Base-by-base conservation (phyloP, 1,284 basidiomycete species). In the Sphagnurus paluster region DNA sequence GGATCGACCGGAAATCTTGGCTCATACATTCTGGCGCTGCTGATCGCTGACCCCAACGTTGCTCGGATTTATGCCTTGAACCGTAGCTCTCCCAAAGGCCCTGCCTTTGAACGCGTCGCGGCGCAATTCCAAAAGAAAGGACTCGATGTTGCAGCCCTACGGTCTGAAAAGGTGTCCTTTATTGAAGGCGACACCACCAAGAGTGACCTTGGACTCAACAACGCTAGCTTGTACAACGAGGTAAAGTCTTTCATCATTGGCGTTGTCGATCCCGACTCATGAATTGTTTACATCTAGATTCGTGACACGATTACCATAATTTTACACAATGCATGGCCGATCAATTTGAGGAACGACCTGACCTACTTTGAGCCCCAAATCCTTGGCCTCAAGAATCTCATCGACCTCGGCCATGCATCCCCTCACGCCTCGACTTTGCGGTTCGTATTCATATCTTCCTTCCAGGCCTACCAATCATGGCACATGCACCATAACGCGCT, bases 1-100 rank as follows among this genome's bases (percentile, higher is more conserved):
- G 66, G 65, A 1, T 61, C 63, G 2, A 64, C 64, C 1, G 63
- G 62, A n/a, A 51, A 58, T 14, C 53, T 65, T 9, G 62, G 63
- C 10, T 54, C 61, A 2, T 48, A 65, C n/a, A 39, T 65, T 8
- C 52, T 66, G 10, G 51, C 49, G 2, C 20, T 23, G 17, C 46
- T 65, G 3, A 39, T 64, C 7, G 26, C 49, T 29, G 39, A 58
- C 6, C 23, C 35, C 2, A 29, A 32, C 13, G 51, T 65, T 25
- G 21, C 32, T 10, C 40, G 37, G 13, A 49, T 63, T 4, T 64
- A 62, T 36, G 50, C 57, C 5, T 42, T 38, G 11, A 50, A 50
- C 26, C 34, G 48, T 28, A 39, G 28, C 24, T 29, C 48, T 29
- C 8, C 16, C 14, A 5, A 38, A 21, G 32, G 36, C 32, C 13